Conservation (phyloP, 31 red algal species). For the Asparagopsis taxiformis region DNA sequence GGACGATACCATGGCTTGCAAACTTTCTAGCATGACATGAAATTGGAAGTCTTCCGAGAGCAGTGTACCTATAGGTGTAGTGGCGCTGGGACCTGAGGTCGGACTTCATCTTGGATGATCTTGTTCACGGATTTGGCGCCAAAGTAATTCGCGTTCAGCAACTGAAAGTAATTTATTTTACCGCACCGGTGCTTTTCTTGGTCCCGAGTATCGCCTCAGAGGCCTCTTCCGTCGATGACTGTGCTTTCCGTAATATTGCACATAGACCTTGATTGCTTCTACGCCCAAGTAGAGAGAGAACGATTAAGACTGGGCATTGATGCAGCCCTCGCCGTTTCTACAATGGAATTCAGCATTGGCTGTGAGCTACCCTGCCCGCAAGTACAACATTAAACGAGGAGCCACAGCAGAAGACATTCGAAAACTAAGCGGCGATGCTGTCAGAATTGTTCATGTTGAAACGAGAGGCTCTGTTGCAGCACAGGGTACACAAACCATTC, state of each 20-base stretch:
- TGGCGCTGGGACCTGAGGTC: no score
- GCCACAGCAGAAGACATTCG: slow-evolving; percentile 56
- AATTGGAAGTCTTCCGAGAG: no score
- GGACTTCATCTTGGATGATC: no score
- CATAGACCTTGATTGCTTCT: slow-evolving; percentile 91
- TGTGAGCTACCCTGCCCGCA: slow-evolving; percentile 88
- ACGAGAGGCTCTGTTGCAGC: slow-evolving; percentile 29
- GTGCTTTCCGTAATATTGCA: slow-evolving; percentile 56
- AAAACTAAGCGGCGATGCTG: slow-evolving; percentile 27
- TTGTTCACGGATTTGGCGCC: no score
- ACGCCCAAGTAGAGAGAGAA: slow-evolving; percentile 86
- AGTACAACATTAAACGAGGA: slow-evolving; percentile 61
- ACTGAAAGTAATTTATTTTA: no score
- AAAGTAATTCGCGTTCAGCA: no score
- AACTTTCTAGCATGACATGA: no score
- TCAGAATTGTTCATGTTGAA: slow-evolving; percentile 85
- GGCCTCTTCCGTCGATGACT: slow-evolving; percentile 8
- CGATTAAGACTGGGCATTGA: slow-evolving; percentile 54
- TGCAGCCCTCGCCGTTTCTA: slow-evolving; percentile 65
- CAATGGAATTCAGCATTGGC: slow-evolving; percentile 83
- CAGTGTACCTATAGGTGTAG: no score
- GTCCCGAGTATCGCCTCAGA: no score
- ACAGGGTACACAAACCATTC: background rate
- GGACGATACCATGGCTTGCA: no score
- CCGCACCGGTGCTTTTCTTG: no score